Evolutionary conservation across 176 grass and related monocot species (phyloP).

Genomic region (Olyra latifolia): DNA sequence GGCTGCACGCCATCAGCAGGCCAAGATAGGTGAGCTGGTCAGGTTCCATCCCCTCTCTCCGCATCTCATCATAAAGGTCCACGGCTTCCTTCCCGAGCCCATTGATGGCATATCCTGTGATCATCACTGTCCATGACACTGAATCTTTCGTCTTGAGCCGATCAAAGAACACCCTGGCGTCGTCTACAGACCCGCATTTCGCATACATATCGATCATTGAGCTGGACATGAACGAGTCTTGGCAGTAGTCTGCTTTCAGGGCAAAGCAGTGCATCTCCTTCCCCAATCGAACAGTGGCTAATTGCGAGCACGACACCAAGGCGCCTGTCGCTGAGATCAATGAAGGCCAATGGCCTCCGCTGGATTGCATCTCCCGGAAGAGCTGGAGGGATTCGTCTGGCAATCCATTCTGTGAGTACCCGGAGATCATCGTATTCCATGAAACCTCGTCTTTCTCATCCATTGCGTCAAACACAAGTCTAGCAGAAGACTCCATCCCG

Average conservation of each 20-base stretch:
- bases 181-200: constrained; percentile 54
- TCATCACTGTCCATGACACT: constrained; percentile 61
- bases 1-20: constrained; percentile 61
- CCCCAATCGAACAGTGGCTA: constrained; percentile 48
- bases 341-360: constrained; percentile 18
- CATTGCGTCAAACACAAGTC: constrained; percentile 35
- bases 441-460: constrained; percentile 48
- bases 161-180: constrained; percentile 55
- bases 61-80: constrained; percentile 45
- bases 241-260: constrained; percentile 31
- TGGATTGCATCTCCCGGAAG: constrained; percentile 48
- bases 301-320: constrained; percentile 61
- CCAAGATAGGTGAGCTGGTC: constrained; percentile 57
- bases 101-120: constrained; percentile 63
- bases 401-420: constrained; percentile 54
- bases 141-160: constrained; percentile 38
- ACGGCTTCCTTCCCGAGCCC: constrained; percentile 49
- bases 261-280: constrained; percentile 60
- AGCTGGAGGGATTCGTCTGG: constrained; percentile 41
- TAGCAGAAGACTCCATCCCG: constrained; percentile 19
- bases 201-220: constrained; percentile 74
- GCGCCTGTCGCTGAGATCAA: constrained; percentile 46
- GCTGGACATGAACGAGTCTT: constrained; percentile 48
- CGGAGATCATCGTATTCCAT: constrained; percentile 65
- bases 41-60: constrained; percentile 41